Evolutionary conservation across 805 yeast species (phyloP).

Genomic region (Metschnikowia corniflorae): DNA sequence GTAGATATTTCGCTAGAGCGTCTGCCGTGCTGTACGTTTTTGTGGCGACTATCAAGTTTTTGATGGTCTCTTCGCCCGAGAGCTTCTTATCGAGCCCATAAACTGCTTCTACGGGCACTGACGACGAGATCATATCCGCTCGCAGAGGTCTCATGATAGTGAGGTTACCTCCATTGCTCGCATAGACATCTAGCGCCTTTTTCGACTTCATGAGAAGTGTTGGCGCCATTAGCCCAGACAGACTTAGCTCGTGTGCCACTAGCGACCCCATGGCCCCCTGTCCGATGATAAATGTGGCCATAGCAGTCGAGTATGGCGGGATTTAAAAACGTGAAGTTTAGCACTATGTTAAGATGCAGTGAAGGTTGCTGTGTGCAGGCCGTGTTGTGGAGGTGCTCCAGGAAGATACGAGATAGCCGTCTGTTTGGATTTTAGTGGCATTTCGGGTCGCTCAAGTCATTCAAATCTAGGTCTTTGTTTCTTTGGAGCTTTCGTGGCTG

Average conservation of each 20-base stretch:
- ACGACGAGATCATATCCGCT: constrained; percentile 14
- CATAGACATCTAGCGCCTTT: constrained; percentile 39
- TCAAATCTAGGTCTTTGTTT: too few species aligned
- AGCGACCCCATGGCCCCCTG: constrained; percentile 54
- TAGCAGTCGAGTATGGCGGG: neutral
- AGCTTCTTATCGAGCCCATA: constrained; percentile 17
- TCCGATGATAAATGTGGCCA: constrained; percentile 36
- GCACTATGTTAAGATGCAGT: too few species aligned
- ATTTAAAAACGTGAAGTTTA: too few species aligned
- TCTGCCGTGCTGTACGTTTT: constrained; percentile 70
- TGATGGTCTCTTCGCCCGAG: constrained; percentile 28
- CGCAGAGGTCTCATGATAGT: constrained; percentile 24
- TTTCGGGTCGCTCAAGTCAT: too few species aligned
- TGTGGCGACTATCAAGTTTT: constrained; percentile 68
- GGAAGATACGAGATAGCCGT: neutral
- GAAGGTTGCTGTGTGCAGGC: too few species aligned
- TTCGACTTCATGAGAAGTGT: constrained; percentile 33
- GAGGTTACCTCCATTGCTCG: constrained; percentile 37
- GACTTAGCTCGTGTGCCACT: constrained; percentile 43
- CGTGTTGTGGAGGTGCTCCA: too few species aligned
- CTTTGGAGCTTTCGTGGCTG: too few species aligned
- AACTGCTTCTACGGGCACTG: constrained; percentile 24
- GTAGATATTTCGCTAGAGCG: constrained; percentile 57
- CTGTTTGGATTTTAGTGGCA: too few species aligned
- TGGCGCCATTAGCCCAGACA: constrained; percentile 39